These are phyloP conservation scores for Salix caprea DNA, from an alignment of 345 rosid genomes.

Conservation along the genomic window DNA sequence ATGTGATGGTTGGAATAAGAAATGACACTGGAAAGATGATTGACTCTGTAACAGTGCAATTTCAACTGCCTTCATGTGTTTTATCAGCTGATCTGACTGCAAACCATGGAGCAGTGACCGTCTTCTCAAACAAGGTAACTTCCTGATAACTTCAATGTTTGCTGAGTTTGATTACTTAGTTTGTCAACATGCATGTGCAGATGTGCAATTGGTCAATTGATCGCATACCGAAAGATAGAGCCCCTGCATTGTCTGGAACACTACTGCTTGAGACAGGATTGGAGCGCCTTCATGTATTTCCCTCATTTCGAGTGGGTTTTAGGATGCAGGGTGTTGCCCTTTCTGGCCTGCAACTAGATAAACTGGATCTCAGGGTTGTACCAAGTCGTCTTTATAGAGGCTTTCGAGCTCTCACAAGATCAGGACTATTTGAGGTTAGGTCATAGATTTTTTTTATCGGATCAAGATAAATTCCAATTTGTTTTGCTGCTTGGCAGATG, in stretches of 20 bases:
- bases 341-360: slow-evolving; percentile 77
- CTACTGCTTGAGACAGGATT: slow-evolving; percentile 54
- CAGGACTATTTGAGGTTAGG: slow-evolving; percentile 83
- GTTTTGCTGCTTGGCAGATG: neutral
- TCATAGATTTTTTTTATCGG: slow-evolving; percentile 32
- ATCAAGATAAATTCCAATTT: neutral
- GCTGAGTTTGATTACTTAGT: neutral
- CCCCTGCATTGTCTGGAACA: slow-evolving; percentile 77
- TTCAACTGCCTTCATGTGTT: slow-evolving; percentile 71
- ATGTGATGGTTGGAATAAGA: slow-evolving; percentile 71
- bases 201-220: slow-evolving; percentile 83
- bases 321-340: slow-evolving; percentile 87
- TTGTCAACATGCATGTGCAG: slow-evolving; percentile 35
- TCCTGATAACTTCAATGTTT: neutral
- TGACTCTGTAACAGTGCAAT: slow-evolving; percentile 72
- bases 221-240: slow-evolving; percentile 72
- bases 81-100: slow-evolving; percentile 78
- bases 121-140: slow-evolving; percentile 74
- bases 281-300: slow-evolving; percentile 73
- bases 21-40: slow-evolving; percentile 78
- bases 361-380: slow-evolving; percentile 56
- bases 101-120: slow-evolving; percentile 77
- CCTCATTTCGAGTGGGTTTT: slow-evolving; percentile 66
- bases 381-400: slow-evolving; percentile 84
- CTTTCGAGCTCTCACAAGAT: slow-evolving; percentile 76